Conservation (phyloP, 2,329 filamentous ascomycete genomes). For the Claviceps sorghi region DNA sequence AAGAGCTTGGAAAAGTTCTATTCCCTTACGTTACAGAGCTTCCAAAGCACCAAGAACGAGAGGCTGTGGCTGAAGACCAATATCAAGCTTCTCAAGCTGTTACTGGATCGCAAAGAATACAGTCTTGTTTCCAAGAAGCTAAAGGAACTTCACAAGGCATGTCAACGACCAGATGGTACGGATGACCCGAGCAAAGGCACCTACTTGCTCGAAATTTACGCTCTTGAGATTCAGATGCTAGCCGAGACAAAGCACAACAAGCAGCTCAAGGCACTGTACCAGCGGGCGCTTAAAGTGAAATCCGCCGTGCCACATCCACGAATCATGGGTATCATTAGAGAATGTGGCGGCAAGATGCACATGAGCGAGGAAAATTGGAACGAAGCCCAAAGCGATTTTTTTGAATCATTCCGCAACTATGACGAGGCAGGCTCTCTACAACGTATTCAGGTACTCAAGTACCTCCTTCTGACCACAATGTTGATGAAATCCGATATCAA, state of each 20-base stretch:
- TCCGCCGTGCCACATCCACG: conserved; percentile 98
- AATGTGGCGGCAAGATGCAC: conserved; percentile 99
- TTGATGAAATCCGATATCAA: conserved; percentile 98
- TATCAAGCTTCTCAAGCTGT: conserved; percentile 85
- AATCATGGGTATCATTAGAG: conserved; percentile 97
- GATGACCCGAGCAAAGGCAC: conserved; percentile 94
- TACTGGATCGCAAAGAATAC: conserved; percentile 86
- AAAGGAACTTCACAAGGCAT: conserved; percentile 75
- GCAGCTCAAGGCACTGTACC: conserved; percentile 82
- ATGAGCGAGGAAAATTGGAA: conserved; percentile 99
- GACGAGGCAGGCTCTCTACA: conserved; percentile 95
- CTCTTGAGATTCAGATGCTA: conserved; percentile 97
- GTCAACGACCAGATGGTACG: conserved; percentile 71
- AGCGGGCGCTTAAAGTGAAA: conserved; percentile 77
- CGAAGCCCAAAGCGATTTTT: conserved; percentile 92
- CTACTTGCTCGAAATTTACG: conserved; percentile 89
- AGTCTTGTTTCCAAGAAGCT: conserved; percentile 66
- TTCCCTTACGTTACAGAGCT: conserved; percentile 79
- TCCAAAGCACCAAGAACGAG: conserved; percentile 96
- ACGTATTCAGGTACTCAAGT: conserved; percentile 93
- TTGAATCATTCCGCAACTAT: conserved; percentile 97
- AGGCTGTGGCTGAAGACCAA: conserved; percentile 96
- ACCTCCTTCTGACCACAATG: conserved; percentile 93
- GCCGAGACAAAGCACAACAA: conserved; percentile 96
- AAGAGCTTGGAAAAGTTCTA: conserved; percentile 92